Evolutionary conservation across 148 eudicot genomes (phyloP), one percentile per base, ranked within the genome.

Genomic region (Chenopodium formosanum): DNA sequence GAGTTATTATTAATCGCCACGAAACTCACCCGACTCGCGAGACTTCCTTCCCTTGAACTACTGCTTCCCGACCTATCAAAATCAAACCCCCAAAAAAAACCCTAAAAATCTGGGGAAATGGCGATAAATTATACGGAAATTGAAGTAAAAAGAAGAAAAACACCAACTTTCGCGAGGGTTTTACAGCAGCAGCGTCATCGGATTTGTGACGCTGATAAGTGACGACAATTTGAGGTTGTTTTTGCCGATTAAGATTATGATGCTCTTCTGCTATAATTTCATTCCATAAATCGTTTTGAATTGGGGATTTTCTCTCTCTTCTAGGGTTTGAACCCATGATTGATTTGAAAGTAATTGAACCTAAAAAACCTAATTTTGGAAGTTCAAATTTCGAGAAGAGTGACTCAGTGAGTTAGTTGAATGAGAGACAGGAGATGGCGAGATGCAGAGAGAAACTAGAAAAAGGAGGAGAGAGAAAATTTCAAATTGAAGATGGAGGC

Each of bases 21-120:
- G n/a, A 92, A 84, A 83, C 94, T 93, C 81, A 86, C 81, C 67
- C 97, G 86, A 80, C 63, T 86, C 76, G 79, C 85, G 32, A 85
- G 76, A 65, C 47, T 82, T 77, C 76, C 82, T 9, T 83, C 69
- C 82, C 81, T 89, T 70, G 89, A 87, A 44, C 79, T 75, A 69
- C 37, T 58, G 77, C 83, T 70, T 80, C 77, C 83, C 8, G 62
- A 64, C 47, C 83, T 84, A 66, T 37, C 0, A 47, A 73, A 4
- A 29, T 16, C 8, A 70, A 62, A 31, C 72, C 31, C 27, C 4
- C 22, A 22, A 1, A 22, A 3, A 2, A 48, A 52, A 27, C 5
- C 11, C 4, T 31, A 70, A 58, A 37, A 62, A 32, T 37, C 2
- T 56, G 62, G 4, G 62, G 37, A 34, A 58, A 44, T 23, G 19